Evolutionary conservation across 1,284 basidiomycete genomes (phyloP).

Genomic region (Malassezia nana): DNA sequence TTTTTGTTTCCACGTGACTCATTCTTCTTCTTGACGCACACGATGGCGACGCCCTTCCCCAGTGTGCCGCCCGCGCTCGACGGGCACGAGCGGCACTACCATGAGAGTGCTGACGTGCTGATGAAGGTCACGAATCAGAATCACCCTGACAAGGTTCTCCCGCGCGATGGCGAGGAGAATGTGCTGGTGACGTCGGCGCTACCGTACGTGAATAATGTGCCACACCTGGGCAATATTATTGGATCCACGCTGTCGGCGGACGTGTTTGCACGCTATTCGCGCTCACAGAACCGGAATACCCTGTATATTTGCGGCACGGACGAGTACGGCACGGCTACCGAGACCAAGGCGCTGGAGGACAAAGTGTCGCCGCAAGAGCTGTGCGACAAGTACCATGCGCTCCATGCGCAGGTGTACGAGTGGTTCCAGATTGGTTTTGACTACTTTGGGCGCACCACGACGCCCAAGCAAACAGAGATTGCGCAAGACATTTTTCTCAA

Average conservation of each 20-base stretch:
- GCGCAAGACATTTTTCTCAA: conserved; percentile 47
- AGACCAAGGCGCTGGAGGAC: conserved; percentile 93
- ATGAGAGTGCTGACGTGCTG: conserved; percentile 26
- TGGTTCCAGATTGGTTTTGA: conserved; percentile 92
- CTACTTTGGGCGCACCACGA: conserved; percentile 90
- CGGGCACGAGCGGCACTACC: conserved; percentile 21
- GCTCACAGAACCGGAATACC: conserved; percentile 53
- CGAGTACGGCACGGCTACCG: conserved; percentile 96
- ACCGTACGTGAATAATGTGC: conserved; percentile 96
- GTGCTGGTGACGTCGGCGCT: conserved; percentile 87
- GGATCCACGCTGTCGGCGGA: conserved; percentile 91
- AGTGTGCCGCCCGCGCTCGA: conserved; percentile 26
- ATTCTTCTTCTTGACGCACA: conserved; percentile 1
- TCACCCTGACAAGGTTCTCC: conserved; percentile 32
- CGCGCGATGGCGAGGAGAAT: conserved; percentile 37
- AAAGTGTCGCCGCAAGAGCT: conserved; percentile 73
- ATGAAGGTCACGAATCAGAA: conserved; percentile 35
- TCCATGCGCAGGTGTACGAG: conserved; percentile 86
- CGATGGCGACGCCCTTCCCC: conserved; percentile 44
- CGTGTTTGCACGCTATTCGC: conserved; percentile 75
- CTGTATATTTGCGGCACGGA: conserved; percentile 90
- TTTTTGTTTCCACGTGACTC: not conserved
- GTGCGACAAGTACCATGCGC: conserved; percentile 82
- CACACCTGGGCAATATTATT: conserved; percentile 97
- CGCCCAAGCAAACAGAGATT: conserved; percentile 69